phyloP scores from a whole-genome alignment of 176 grass and related monocot genomes.

The Ensete glaucum region DNA sequence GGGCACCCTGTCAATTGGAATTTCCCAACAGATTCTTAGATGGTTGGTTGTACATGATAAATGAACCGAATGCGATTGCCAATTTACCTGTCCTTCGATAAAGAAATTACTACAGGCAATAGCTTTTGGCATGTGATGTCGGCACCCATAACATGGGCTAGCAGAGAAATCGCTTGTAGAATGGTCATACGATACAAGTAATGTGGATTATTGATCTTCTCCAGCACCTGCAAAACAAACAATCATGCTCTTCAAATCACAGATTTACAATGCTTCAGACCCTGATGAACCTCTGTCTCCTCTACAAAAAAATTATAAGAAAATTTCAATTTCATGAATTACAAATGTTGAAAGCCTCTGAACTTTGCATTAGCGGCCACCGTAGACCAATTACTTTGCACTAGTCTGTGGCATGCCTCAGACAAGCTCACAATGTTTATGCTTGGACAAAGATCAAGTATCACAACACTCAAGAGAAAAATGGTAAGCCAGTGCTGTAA shows the following conservation, averaged over 20 bases:
- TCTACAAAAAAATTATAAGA: background rate
- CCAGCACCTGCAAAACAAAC: conserved; percentile 54
- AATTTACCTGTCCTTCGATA: conserved; percentile 77
- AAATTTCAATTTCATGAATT: too few relatives aligned
- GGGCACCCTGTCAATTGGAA: conserved; percentile 53
- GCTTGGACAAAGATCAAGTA: background rate
- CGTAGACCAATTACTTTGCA: too few relatives aligned
- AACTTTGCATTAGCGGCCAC: too few relatives aligned
- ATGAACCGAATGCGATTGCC: background rate
- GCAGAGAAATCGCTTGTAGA: conserved; percentile 66
- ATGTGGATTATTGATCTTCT: conserved; percentile 95
- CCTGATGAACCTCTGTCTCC: background rate
- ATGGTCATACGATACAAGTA: conserved; percentile 92
- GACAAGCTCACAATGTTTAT: background rate
- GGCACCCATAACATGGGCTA: conserved; percentile 79
- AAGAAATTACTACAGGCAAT: conserved; percentile 67
- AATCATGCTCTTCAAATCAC: conserved; percentile 1
- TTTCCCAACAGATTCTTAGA: background rate
- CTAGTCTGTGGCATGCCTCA: too few relatives aligned
- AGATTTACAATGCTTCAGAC: background rate
- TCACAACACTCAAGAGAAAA: too few relatives aligned
- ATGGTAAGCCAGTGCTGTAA: too few relatives aligned
- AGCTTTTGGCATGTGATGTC: conserved; percentile 87
- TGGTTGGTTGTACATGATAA: background rate
- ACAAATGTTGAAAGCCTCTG: too few relatives aligned